These are phyloP conservation scores for Perkinsus marinus DNA, from an alignment of 169 alveolate species.

Conservation along the genomic window DNA sequence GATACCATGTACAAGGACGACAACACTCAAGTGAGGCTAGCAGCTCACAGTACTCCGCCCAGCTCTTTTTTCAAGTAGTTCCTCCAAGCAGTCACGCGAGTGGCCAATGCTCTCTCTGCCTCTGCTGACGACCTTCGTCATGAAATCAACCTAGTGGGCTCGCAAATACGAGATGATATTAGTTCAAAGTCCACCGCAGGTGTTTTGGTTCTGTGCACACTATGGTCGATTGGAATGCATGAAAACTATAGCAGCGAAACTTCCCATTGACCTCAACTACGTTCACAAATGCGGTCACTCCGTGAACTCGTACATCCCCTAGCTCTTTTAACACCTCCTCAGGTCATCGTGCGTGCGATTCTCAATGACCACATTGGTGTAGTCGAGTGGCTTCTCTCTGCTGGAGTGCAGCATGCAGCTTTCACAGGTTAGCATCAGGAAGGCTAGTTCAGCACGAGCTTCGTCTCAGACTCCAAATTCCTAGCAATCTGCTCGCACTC, in stretches of 20 bases:
- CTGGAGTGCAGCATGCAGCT: not conserved
- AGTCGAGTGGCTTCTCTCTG: not conserved
- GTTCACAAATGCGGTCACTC: not conserved
- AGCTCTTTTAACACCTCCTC: not conserved
- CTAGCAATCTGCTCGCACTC: not conserved
- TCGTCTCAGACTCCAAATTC: no score
- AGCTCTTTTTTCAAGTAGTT: not conserved
- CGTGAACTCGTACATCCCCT: not conserved
- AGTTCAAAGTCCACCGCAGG: not conserved
- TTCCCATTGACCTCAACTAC: not conserved
- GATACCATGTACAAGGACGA: not conserved
- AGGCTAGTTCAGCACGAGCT: not conserved
- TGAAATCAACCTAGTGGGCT: not conserved
- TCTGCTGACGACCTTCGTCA: not conserved
- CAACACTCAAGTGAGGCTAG: not conserved
- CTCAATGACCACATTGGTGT: not conserved
- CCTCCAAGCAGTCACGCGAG: not conserved
- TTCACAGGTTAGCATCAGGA: not conserved
- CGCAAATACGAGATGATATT: not conserved
- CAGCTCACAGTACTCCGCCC: not conserved
- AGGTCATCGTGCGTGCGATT: not conserved
- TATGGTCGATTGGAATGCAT: not conserved
- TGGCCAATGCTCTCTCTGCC: not conserved
- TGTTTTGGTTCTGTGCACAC: not conserved
- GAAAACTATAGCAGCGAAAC: not conserved